A percentile compares a stretch with the other conserved stretches of the same genome.
These are phyloP conservation scores for Coemansia asiatica DNA, from an alignment of 192 early-diverging fungal genomes.

Conservation along the genomic window DNA sequence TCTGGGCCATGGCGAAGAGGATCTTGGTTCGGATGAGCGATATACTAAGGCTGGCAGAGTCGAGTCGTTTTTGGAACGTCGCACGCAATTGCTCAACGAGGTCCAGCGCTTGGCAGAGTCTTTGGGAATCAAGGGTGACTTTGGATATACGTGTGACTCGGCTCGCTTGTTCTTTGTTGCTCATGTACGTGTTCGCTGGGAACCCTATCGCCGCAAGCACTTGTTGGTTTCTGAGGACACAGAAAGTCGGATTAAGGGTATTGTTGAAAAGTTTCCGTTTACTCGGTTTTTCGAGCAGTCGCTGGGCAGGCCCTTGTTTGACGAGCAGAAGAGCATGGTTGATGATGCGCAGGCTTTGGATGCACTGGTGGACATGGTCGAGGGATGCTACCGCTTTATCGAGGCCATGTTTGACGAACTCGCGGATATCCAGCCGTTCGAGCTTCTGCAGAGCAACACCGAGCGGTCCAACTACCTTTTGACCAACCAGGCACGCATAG, in stretches of 20 bases:
- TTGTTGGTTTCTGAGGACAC: background rate
- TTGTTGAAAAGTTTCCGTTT: constrained; percentile 77
- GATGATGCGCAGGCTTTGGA: constrained; percentile 21
- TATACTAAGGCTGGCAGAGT: constrained; percentile 95
- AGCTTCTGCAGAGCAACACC: constrained; percentile 73
- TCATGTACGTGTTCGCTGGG: constrained; percentile 78
- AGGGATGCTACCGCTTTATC: constrained; percentile 84
- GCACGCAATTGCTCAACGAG: constrained; percentile 68
- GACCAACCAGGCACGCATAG: constrained; percentile 92
- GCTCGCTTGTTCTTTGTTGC: constrained; percentile 85
- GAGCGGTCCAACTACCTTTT: constrained; percentile 91
- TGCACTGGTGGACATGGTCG: constrained; percentile 56
- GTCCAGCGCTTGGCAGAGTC: constrained; percentile 79
- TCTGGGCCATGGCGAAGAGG: constrained; percentile 93
- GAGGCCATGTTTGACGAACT: constrained; percentile 80
- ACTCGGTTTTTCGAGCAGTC: constrained; percentile 69
- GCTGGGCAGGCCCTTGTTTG: constrained; percentile 62
- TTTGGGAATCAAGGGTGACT: constrained; percentile 76
- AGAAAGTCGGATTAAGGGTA: background rate
- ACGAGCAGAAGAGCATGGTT: background rate
- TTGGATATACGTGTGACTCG: constrained; percentile 90
- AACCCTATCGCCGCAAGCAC: constrained; percentile 56
- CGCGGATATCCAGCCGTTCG: constrained; percentile 91
- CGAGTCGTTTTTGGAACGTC: constrained; percentile 84
- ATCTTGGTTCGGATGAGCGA: constrained; percentile 73